phyloP scores from a whole-genome alignment of 1,139 yeast genomes.

The Debaryomyces singareniensis region DNA sequence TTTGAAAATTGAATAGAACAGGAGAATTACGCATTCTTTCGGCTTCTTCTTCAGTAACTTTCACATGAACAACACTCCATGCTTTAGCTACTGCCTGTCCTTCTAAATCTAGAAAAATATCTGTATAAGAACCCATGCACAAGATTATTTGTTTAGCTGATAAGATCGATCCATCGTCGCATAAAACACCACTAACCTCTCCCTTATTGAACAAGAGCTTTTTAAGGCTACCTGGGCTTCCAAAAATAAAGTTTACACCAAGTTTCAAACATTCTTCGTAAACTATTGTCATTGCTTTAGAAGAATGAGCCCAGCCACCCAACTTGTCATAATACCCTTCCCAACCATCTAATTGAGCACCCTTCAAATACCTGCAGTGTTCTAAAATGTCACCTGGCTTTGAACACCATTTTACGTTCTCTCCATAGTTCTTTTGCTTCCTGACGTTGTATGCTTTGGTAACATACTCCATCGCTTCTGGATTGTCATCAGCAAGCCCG shows the following conservation, averaged over 20 bases:
- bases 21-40: conserved; percentile 21
- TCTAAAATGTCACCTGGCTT: background rate
- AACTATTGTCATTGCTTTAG: background rate
- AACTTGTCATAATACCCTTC: conserved; percentile 1
- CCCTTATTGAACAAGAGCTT: background rate
- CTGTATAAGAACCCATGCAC: conserved; percentile 26
- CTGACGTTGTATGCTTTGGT: conserved; percentile 21
- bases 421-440: background rate
- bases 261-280: background rate
- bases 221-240: background rate
- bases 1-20: conserved; percentile 30
- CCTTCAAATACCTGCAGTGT: background rate
- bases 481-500: background rate
- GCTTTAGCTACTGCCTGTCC: conserved; percentile 30
- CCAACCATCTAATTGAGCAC: conserved; percentile 2
- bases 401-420: background rate
- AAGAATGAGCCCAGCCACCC: conserved; percentile 20
- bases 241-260: background rate
- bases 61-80: conserved; percentile 27
- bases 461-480: conserved; percentile 8
- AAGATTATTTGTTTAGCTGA: background rate
- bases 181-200: background rate
- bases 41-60: conserved; percentile 18
- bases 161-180: background rate
- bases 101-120: conserved; percentile 18